A percentile compares a stretch with the other conserved stretches of the same genome.
Conservation (phyloP, 805 yeast species). For the Metschnikowia lochheadii region DNA sequence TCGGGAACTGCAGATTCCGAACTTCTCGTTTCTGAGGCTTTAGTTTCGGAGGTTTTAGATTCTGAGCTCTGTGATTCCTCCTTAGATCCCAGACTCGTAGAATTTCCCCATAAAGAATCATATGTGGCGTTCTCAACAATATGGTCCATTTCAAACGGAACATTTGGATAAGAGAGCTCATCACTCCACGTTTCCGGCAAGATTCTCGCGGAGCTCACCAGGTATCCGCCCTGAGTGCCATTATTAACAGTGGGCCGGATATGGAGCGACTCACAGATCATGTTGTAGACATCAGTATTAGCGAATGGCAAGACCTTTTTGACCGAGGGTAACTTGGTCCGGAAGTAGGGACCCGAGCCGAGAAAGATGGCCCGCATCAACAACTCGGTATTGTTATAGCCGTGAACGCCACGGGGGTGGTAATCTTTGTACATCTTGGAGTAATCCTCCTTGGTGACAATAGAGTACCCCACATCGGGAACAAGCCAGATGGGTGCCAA, state of each 20-base stretch:
- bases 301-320: conserved; percentile 56
- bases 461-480: conserved; percentile 76
- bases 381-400: conserved; percentile 72
- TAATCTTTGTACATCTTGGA: conserved; percentile 46
- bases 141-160: conserved; percentile 43
- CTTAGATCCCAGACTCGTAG: no score
- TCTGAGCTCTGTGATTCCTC: neutral
- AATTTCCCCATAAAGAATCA: conserved; percentile 37
- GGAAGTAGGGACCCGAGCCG: conserved; percentile 78
- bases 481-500: conserved; percentile 84
- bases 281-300: conserved; percentile 69
- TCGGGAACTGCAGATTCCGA: neutral
- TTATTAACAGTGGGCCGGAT: conserved; percentile 54
- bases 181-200: conserved; percentile 49
- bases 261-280: conserved; percentile 62
- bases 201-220: conserved; percentile 23
- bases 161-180: conserved; percentile 44
- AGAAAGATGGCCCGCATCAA: conserved; percentile 81
- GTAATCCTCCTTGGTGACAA: conserved; percentile 60
- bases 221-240: conserved; percentile 37
- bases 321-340: conserved; percentile 23
- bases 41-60: neutral
- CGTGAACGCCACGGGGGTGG: conserved; percentile 76
- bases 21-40: no score
- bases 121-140: conserved; percentile 49